These are phyloP conservation scores for Sicyos baderoa DNA, from an alignment of 306 rosid species.

Conservation along the genomic window DNA sequence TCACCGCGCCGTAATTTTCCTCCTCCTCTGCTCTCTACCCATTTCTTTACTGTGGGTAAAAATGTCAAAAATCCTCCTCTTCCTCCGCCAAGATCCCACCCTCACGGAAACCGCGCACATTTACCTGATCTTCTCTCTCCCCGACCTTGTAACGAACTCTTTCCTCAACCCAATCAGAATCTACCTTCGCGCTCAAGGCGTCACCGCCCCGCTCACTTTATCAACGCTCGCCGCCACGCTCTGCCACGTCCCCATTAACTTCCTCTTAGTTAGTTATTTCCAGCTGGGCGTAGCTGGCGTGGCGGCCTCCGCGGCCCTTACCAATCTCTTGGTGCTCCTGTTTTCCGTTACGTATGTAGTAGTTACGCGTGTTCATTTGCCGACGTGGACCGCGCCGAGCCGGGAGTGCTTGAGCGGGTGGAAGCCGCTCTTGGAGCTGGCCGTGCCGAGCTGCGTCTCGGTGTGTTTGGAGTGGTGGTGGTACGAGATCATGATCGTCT, in stretches of 20 bases:
- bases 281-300: constrained; percentile 49
- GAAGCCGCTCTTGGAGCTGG: constrained; percentile 55
- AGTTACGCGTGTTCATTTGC: constrained; percentile 35
- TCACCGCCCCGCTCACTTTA: constrained; percentile 63
- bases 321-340: constrained; percentile 37
- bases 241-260: constrained; percentile 50
- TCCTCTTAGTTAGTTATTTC: constrained; percentile 25
- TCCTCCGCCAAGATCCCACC: constrained; percentile 37
- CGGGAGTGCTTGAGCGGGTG: constrained; percentile 57
- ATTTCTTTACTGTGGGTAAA: constrained; percentile 64
- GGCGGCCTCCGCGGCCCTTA: constrained; percentile 61
- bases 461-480: constrained; percentile 99
- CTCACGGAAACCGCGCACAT: constrained; percentile 52
- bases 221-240: constrained; percentile 57
- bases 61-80: constrained; percentile 43
- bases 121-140: constrained; percentile 50
- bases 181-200: constrained; percentile 81
- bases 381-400: constrained; percentile 62
- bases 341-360: constrained; percentile 31
- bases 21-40: constrained; percentile 50
- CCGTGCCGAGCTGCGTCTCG: constrained; percentile 82
- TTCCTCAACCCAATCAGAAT: constrained; percentile 72
- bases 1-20: constrained; percentile 64
- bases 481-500: constrained; percentile 93
- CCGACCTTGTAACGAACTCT: constrained; percentile 76